Percentiles rank a stretch among this genome's conserved stretches.
Evolutionary conservation across 768 basidiomycete genomes (phyloP).

Genomic region (Tulasnella sp.): DNA sequence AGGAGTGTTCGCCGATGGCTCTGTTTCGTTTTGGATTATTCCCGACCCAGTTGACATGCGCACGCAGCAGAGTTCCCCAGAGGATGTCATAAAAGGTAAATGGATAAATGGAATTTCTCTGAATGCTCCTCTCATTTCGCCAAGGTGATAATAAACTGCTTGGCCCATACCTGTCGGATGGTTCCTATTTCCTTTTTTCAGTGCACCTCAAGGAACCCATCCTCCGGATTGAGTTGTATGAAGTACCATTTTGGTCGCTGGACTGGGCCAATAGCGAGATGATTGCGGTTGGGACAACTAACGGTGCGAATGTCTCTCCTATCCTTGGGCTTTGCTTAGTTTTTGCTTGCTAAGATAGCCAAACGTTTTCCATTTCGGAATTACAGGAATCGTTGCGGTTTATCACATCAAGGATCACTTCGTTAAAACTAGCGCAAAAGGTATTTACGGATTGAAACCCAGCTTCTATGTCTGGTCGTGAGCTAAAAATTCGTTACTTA

Average conservation of each 20-base stretch:
- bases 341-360: not conserved
- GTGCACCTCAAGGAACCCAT: constrained; percentile 55
- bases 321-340: too few relatives aligned
- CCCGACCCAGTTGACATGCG: constrained; percentile 61
- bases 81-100: constrained; percentile 20
- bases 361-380: not conserved
- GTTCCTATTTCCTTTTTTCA: constrained; percentile 23
- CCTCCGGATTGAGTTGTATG: constrained; percentile 61
- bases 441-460: too few relatives aligned
- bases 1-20: constrained; percentile 81
- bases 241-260: constrained; percentile 64
- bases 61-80: not conserved
- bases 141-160: too few relatives aligned
- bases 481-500: not conserved
- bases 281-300: constrained; percentile 73
- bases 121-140: too few relatives aligned
- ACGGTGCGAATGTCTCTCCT: constrained; percentile 61
- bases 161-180: too few relatives aligned
- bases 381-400: constrained; percentile 29
- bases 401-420: constrained; percentile 28
- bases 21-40: constrained; percentile 63
- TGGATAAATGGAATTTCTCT: too few relatives aligned
- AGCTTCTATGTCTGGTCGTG: not conserved
- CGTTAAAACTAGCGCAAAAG: not conserved
- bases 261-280: constrained; percentile 86